Conservation (phyloP, 225 moss, liverwort and hornwort species). For the Antitrichia curtipendula region DNA sequence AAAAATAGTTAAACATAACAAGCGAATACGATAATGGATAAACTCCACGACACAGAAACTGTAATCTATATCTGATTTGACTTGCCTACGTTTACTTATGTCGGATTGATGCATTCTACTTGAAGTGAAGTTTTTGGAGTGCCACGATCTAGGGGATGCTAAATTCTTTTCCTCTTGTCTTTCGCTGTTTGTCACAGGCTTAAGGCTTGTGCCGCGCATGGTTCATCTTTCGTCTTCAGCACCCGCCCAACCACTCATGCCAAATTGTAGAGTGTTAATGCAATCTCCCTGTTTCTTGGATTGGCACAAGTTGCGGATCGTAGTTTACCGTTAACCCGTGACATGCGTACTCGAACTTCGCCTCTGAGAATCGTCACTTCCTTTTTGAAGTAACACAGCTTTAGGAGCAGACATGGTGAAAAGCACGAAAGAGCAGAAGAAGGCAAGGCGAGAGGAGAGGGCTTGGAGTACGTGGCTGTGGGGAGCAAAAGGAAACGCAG, state of each 20-base stretch:
- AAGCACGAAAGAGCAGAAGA: slow-evolving; percentile 24
- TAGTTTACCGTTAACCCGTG: slow-evolving; percentile 14
- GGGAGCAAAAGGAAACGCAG: slow-evolving; percentile 36
- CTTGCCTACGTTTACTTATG: not conserved
- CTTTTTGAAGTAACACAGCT: not conserved
- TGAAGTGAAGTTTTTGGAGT: not conserved
- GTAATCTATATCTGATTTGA: not conserved
- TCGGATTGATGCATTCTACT: not conserved
- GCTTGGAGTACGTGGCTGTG: slow-evolving; percentile 44
- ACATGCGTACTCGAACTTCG: not conserved
- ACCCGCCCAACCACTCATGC: not conserved
- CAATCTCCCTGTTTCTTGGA: slow-evolving; percentile 12
- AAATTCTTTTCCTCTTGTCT: not conserved
- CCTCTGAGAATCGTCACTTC: not conserved
- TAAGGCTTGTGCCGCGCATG: not conserved
- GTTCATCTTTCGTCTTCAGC: not conserved
- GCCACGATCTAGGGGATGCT: not conserved
- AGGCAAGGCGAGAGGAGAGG: slow-evolving; percentile 30
- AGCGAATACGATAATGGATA: not conserved
- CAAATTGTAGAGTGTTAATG: not conserved
- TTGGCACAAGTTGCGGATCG: slow-evolving; percentile 29
- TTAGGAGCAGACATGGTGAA: slow-evolving; percentile 33
- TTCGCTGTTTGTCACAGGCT: not conserved
- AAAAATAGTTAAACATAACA: too few relatives aligned
- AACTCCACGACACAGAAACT: not conserved